These are phyloP conservation scores for Acanthamoeba culbertsoni DNA, from an alignment of 208 protist genomes.

Conservation along the genomic window DNA sequence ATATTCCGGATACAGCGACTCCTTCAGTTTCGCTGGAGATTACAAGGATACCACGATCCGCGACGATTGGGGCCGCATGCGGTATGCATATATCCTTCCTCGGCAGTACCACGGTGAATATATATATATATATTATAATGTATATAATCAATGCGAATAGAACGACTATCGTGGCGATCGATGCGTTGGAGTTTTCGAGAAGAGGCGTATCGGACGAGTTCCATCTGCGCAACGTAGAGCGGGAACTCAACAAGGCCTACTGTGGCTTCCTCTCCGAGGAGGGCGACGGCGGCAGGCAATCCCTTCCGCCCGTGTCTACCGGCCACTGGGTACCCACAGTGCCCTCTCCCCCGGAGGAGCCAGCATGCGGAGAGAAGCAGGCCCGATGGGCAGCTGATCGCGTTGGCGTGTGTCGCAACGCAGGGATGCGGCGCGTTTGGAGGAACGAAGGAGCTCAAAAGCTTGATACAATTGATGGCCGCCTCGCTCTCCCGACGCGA, in stretches of 20 bases:
- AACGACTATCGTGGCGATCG: conserved; percentile 73
- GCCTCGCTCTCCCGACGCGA: conserved; percentile 61
- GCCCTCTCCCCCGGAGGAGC: too few relatives aligned
- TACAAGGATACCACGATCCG: neutral
- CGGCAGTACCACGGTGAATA: neutral
- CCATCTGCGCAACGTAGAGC: neutral
- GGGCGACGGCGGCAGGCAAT: neutral
- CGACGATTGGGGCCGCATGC: neutral
- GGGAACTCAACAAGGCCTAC: conserved; percentile 74
- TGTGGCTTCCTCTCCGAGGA: conserved; percentile 32
- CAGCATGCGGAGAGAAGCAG: too few relatives aligned
- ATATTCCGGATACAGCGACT: conserved; percentile 66
- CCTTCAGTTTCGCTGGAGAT: conserved; percentile 61
- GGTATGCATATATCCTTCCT: neutral
- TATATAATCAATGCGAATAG: neutral
- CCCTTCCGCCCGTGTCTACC: neutral
- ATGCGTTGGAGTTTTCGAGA: conserved; percentile 65
- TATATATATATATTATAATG: too few relatives aligned
- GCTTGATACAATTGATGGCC: conserved; percentile 71
- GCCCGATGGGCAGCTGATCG: too few relatives aligned
- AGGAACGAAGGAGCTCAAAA: conserved; percentile 73
- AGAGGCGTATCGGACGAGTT: conserved; percentile 58
- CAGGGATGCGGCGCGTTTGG: conserved; percentile 68
- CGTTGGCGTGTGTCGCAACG: too few relatives aligned
- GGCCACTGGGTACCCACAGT: neutral